Evolutionary conservation across 1,284 basidiomycete genomes (phyloP).

Genomic region (Naganishia sp.): DNA sequence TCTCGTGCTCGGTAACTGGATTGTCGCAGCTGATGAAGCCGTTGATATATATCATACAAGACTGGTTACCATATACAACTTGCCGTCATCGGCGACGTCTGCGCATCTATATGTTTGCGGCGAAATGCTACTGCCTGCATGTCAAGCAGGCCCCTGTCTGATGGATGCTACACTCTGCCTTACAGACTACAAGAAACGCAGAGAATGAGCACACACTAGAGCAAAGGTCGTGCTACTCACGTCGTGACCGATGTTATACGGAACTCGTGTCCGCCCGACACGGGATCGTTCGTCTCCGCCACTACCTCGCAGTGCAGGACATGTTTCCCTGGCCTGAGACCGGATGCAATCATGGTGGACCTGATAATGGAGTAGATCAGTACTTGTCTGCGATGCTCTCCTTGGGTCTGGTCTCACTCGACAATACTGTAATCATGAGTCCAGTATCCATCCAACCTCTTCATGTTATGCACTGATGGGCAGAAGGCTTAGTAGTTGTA

Average conservation of each 20-base stretch:
- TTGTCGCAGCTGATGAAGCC: too few species aligned
- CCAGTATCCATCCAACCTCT: constrained; percentile 42
- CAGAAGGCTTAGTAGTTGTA: background rate
- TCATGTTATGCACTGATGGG: constrained; percentile 6
- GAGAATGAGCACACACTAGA: background rate
- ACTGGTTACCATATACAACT: too few species aligned
- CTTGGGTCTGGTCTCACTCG: constrained; percentile 31
- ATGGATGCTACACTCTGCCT: too few species aligned
- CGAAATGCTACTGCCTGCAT: too few species aligned
- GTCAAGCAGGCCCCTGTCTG: too few species aligned
- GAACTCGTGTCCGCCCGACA: constrained; percentile 44
- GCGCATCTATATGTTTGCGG: too few species aligned
- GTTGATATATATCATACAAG: too few species aligned
- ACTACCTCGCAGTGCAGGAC: constrained; percentile 44
- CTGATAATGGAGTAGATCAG: background rate
- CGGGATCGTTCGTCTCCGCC: constrained; percentile 42
- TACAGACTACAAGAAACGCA: too few species aligned
- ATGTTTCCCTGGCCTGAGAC: constrained; percentile 41
- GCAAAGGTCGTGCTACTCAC: constrained; percentile 8
- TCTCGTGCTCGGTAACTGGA: too few species aligned
- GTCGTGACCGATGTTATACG: constrained; percentile 31
- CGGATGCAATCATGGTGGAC: constrained; percentile 38
- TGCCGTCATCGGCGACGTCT: too few species aligned
- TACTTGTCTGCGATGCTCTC: background rate
- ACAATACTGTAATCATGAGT: constrained; percentile 26